phyloP scores from a whole-genome alignment of 495 filamentous ascomycete genomes.

The Aspergillus biplanus region DNA sequence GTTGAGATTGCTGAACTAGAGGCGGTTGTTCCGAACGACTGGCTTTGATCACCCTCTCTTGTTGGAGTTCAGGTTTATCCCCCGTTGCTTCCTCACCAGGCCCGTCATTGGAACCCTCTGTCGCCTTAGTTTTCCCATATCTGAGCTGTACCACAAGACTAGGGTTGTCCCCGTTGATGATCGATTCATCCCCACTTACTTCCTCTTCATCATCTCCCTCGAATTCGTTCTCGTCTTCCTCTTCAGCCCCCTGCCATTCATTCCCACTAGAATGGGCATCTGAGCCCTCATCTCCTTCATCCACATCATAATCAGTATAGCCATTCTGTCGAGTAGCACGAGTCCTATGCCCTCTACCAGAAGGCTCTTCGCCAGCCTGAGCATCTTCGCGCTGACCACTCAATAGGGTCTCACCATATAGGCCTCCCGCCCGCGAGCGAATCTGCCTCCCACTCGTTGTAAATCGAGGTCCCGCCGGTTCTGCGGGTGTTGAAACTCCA shows the following conservation, averaged over 20 bases:
- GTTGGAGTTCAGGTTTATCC: constrained; percentile 7
- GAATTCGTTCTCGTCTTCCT: constrained; percentile 69
- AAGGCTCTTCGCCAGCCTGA: constrained; percentile 36
- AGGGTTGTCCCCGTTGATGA: constrained; percentile 56
- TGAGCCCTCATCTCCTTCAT: constrained; percentile 67
- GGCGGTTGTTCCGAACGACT: constrained; percentile 4
- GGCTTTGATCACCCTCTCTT: constrained; percentile 5
- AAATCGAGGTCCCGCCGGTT: constrained; percentile 72
- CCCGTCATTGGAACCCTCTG: constrained; percentile 21
- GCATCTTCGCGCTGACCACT: constrained; percentile 52
- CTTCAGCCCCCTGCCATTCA: constrained; percentile 71
- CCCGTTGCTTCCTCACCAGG: constrained; percentile 28
- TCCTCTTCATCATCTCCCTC: constrained; percentile 70
- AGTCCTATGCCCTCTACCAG: constrained; percentile 27
- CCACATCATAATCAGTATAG: constrained; percentile 55
- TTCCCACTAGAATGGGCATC: constrained; percentile 59
- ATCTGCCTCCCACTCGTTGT: constrained; percentile 92
- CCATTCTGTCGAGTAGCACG: constrained; percentile 42
- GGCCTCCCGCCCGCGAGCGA: constrained; percentile 69
- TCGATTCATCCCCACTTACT: constrained; percentile 58
- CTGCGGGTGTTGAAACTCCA: constrained; percentile 68
- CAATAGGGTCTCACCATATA: constrained; percentile 75
- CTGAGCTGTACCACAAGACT: constrained; percentile 71
- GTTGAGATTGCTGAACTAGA: constrained; percentile 1
- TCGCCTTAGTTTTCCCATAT: constrained; percentile 43